Base-by-base conservation (phyloP, 257 asterid genomes). In the Solanum pennellii region DNA sequence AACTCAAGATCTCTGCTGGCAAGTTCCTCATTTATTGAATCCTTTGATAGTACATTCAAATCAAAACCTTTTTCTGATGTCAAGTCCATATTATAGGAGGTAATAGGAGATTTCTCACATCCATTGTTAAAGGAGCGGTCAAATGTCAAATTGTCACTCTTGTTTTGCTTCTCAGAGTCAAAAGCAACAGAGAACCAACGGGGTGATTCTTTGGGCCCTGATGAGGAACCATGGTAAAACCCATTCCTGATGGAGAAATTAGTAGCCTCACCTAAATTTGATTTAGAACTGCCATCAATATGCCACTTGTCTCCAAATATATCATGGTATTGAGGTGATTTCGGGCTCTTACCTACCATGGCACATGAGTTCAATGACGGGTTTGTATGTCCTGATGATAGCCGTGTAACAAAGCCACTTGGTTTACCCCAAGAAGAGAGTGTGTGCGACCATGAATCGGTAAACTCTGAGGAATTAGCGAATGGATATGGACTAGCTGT, bases 381-480 rank as follows among this genome's bases (percentile, higher is more conserved):
- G 86, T 85, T 83, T 35, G 88, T 59, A 31, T 90, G 93, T n/a
- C 89, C 89, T 35, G 91, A 87, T 79, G 93, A 84, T 25, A 88
- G 56, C 86, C 90, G 92, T 88, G 93, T 94, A 76, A 92, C 75
- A 88, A 92, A 90, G 91, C 91, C 86, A 88, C 89, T 87, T 42
- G 98, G 93, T 87, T 92, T 96, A 84, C 91, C 93, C 96, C 94
- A 91, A 59, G 98, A 88, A 15, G 95, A 86, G 83, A 88, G 91
- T 6, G 93, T 39, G 49, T 93, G 94, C 31, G 96, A 89, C 94
- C 93, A 91, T 27, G 94, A 87, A 86, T 91, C 88, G 37, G 92
- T 68, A 79, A 88, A 88, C 79, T 89, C 87, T 12, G 94, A 82
- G 44, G 95, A 89, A 87, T 88, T 89, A 65, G 77, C 83, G 77